These are phyloP conservation scores for Mycena epipterygia DNA, from an alignment of 768 basidiomycete genomes.

Conservation along the genomic window DNA sequence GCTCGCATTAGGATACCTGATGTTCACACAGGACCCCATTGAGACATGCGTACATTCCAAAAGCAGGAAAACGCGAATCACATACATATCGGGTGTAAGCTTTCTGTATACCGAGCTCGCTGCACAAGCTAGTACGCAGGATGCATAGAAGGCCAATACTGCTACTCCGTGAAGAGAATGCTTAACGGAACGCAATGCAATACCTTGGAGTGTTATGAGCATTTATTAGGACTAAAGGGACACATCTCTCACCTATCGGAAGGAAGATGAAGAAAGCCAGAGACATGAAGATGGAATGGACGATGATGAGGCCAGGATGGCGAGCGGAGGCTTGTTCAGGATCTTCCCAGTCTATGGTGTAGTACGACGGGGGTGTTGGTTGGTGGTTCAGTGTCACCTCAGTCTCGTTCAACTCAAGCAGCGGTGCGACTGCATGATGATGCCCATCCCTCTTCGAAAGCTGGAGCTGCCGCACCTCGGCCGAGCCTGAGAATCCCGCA, in stretches of 20 bases:
- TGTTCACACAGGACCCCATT: slow-evolving; percentile 29
- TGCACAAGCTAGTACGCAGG: slow-evolving; percentile 74
- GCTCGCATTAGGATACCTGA: slow-evolving; percentile 64
- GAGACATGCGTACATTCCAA: slow-evolving; percentile 31
- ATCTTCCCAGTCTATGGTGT: slow-evolving; percentile 81
- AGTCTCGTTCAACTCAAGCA: slow-evolving; percentile 82
- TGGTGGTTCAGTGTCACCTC: slow-evolving; percentile 74
- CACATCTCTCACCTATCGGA: slow-evolving; percentile 73
- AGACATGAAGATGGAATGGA: slow-evolving; percentile 82
- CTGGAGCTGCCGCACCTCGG: slow-evolving; percentile 11
- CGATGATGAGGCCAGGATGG: slow-evolving; percentile 78
- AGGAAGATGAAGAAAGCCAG: slow-evolving; percentile 88
- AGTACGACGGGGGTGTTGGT: slow-evolving; percentile 86
- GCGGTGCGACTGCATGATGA: slow-evolving; percentile 64
- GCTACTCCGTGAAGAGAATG: slow-evolving; percentile 73
- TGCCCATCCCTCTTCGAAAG: slow-evolving; percentile 46
- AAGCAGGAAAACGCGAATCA: slow-evolving; percentile 40
- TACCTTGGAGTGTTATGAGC: slow-evolving; percentile 61
- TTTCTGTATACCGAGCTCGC: slow-evolving; percentile 81
- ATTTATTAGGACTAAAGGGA: slow-evolving; percentile 1
- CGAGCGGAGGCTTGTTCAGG: slow-evolving; percentile 56
- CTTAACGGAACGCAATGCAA: slow-evolving; percentile 83
- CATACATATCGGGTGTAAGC: slow-evolving; percentile 87
- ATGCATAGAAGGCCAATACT: slow-evolving; percentile 73
- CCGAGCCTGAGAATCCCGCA: not conserved